Evolutionary conservation across 1,284 basidiomycete species (phyloP).

Genomic region (Fomitopsis pinicola): DNA sequence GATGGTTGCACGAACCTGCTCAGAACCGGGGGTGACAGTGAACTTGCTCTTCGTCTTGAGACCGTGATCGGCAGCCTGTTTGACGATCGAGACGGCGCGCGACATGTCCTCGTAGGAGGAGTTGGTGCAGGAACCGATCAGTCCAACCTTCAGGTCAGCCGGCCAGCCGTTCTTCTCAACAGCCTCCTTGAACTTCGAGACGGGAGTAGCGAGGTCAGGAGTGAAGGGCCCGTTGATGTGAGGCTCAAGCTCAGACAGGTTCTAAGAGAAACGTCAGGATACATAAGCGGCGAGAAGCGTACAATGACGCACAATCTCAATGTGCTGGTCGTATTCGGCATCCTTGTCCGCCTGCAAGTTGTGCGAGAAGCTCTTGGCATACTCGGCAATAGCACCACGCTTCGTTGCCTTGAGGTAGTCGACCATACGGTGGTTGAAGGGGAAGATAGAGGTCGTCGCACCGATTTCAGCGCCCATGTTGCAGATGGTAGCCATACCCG

Average conservation of each 20-base stretch:
- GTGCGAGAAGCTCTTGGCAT: conserved; percentile 87
- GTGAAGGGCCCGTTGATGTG: conserved; percentile 99
- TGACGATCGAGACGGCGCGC: conserved; percentile 91
- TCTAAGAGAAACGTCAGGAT: conserved; percentile 37
- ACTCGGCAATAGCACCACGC: conserved; percentile 84
- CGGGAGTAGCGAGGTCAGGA: conserved; percentile 91
- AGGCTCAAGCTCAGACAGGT: conserved; percentile 95
- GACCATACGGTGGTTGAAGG: conserved; percentile 94
- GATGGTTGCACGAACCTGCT: conserved; percentile 98
- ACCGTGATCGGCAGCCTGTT: conserved; percentile 85
- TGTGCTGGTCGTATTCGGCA: conserved; percentile 92
- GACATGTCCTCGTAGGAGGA: conserved; percentile 99
- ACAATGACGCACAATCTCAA: conserved; percentile 76
- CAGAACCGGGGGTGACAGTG: conserved; percentile 97
- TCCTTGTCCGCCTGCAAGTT: conserved; percentile 89
- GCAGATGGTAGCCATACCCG: conserved; percentile 99
- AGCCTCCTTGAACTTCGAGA: conserved; percentile 91
- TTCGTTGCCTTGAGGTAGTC: conserved; percentile 94
- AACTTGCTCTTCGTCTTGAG: conserved; percentile 90
- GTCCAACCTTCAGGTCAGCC: conserved; percentile 91
- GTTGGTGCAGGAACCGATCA: conserved; percentile 99
- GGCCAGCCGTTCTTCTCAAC: conserved; percentile 98
- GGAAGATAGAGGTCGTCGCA: conserved; percentile 98
- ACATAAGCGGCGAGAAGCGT: neutral
- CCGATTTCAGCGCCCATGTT: conserved; percentile 99